Evolutionary conservation across 495 filamentous ascomycete genomes (phyloP).

Genomic region (Sordaria brevicollis): DNA sequence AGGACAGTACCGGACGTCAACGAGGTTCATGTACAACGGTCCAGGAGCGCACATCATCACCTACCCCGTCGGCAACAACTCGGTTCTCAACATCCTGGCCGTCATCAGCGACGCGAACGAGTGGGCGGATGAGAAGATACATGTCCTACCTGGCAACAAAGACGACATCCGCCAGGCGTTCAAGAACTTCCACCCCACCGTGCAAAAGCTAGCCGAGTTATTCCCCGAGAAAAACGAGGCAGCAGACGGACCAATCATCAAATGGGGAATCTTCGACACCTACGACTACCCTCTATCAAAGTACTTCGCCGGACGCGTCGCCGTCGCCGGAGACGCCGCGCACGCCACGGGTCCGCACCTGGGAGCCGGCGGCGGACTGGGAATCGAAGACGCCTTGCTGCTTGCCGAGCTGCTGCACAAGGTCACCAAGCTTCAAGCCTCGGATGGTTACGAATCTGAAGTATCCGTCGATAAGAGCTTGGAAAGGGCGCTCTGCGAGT

Average conservation of each 20-base stretch:
- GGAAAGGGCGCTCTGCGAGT: slow-evolving; percentile 24
- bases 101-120: slow-evolving; percentile 24
- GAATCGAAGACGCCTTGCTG: slow-evolving; percentile 43
- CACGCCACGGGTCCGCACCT: slow-evolving; percentile 35
- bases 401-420: slow-evolving; percentile 29
- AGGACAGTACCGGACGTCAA: slow-evolving; percentile 13
- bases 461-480: slow-evolving; percentile 3
- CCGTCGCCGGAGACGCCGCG: slow-evolving; percentile 39
- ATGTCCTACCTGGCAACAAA: slow-evolving; percentile 22
- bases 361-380: slow-evolving; percentile 45
- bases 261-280: slow-evolving; percentile 48
- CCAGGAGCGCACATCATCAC: slow-evolving; percentile 27
- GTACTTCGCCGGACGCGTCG: slow-evolving; percentile 30
- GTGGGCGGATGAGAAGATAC: slow-evolving; percentile 24
- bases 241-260: slow-evolving; percentile 22
- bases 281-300: slow-evolving; percentile 28
- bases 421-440: background rate
- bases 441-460: background rate
- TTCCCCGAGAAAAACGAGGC: slow-evolving; percentile 20
- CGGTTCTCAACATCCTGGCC: slow-evolving; percentile 29
- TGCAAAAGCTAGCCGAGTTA: slow-evolving; percentile 29
- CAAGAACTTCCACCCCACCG: slow-evolving; percentile 25
- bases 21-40: slow-evolving; percentile 35
- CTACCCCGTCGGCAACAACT: slow-evolving; percentile 28
- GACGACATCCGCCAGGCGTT: slow-evolving; percentile 24